Base-by-base conservation (phyloP, 2,329 filamentous ascomycete species). In the Hymenoscyphus repandus region DNA sequence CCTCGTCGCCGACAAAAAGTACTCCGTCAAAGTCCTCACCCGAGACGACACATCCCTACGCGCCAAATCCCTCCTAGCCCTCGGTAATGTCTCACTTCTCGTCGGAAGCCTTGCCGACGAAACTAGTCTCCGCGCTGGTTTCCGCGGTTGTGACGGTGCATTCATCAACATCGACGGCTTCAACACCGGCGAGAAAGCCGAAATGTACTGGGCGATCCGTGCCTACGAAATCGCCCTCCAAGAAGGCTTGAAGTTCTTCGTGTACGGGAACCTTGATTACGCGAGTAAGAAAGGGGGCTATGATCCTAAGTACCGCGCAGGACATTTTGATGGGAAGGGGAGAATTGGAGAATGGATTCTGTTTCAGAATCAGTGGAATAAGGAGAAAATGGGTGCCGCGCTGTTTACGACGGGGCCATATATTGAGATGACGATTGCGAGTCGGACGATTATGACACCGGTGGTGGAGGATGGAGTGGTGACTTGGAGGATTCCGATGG, bases 91-190 rank as follows among this genome's bases (percentile, higher is more conserved):
- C n/a, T 68, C 73, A 31, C 64, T 78, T 1, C 44, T 76, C 6
- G 60, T 70, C 47, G 77, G 78, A 30, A 73, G 70, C 1, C 74
- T 77, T 51, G 71, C 72, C 17, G 70, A 67, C 36, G 75, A 78
- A 56, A 51, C 56, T 0, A 62, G 68, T 51, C 70, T 79, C 0
- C 72, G 72, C 13, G 61, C 64, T 1, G 73, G 71, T 0, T 74
- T 77, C 57, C 57, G 59, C 9, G 73, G 70, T 5, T 72, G 71
- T 42, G 69, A 71, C 55, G 72, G 71, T n/a, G 75, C 75, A 3
- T 79, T 75, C 55, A 65, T 80, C 43, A 80, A 80, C 58, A 73
- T 77, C 38, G 76, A 79, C 54, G 74, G 75, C 12, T 78, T 78
- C 62, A 77, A 75, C 52, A 65, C 66, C 20, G 77, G 76, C 32